phyloP scores from a whole-genome alignment of 768 basidiomycete species.

The Naganishia vaughanmartiniae region DNA sequence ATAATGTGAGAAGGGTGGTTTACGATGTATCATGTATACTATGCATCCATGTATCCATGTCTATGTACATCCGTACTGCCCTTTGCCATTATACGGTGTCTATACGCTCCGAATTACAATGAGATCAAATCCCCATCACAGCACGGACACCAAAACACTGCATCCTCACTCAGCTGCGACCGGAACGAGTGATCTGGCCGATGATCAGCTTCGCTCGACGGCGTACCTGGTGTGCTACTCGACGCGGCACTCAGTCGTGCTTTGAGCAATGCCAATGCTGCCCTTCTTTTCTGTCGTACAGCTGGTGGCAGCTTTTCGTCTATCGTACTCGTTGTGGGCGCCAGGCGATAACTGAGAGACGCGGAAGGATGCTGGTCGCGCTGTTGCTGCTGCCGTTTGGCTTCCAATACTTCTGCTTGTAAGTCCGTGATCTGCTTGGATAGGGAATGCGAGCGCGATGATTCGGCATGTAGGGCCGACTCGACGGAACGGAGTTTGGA shows the following conservation, averaged over 20 bases:
- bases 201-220: constrained; percentile 1
- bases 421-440: constrained; percentile 44
- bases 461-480: constrained; percentile 37
- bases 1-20: not conserved
- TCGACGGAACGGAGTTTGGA: constrained; percentile 37
- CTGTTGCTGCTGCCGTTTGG: not conserved
- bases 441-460: constrained; percentile 39
- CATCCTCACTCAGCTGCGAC: constrained; percentile 26
- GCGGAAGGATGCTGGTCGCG: constrained; percentile 1
- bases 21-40: not conserved
- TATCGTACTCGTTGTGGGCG: constrained; percentile 29
- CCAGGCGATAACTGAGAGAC: constrained; percentile 26
- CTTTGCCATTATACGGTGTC: not conserved
- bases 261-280: constrained; percentile 46
- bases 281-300: constrained; percentile 49
- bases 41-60: constrained; percentile 3
- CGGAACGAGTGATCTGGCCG: constrained; percentile 8
- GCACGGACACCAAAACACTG: constrained; percentile 28
- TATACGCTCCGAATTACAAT: constrained; percentile 8
- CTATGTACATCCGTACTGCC: constrained; percentile 4
- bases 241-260: constrained; percentile 42
- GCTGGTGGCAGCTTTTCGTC: constrained; percentile 44
- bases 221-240: constrained; percentile 11
- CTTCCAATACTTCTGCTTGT: constrained; percentile 29
- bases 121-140: constrained; percentile 23